Evolutionary conservation across 176 grass and related monocot species (phyloP).

Genomic region (Eragrostis curvula): DNA sequence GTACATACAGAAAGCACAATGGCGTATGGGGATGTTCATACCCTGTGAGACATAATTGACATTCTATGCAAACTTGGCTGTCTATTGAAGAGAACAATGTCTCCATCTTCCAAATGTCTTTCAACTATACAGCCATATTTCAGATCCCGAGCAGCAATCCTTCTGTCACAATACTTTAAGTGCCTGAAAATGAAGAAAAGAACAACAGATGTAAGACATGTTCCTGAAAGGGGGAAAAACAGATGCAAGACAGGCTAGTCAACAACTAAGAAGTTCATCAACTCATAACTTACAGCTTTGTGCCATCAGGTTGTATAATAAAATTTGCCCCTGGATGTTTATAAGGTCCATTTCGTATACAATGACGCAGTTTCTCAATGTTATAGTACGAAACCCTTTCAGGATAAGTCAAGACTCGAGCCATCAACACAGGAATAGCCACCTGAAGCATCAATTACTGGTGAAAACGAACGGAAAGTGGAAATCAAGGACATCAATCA

Average conservation of each 20-base stretch:
- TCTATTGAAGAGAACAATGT: constrained; percentile 94
- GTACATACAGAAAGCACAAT: constrained; percentile 19
- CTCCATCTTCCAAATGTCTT: constrained; percentile 99
- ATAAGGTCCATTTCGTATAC: constrained; percentile 81
- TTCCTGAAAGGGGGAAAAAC: background rate
- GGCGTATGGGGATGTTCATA: constrained; percentile 40
- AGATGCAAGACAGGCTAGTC: constrained; percentile 15
- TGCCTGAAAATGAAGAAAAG: constrained; percentile 51
- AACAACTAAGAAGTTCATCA: constrained; percentile 26
- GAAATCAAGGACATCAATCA: constrained; percentile 24
- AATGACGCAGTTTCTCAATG: constrained; percentile 88
- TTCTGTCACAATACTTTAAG: constrained; percentile 82
- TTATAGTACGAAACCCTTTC: constrained; percentile 87
- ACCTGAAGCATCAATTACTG: constrained; percentile 59
- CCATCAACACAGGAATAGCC: constrained; percentile 90
- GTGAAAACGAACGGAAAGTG: constrained; percentile 21
- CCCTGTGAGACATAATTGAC: constrained; percentile 98
- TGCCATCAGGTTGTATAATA: constrained; percentile 63
- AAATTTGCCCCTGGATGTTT: constrained; percentile 98
- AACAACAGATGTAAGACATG: constrained; percentile 17
- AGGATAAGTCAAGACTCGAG: constrained; percentile 85
- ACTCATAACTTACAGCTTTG: constrained; percentile 69
- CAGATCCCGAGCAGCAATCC: constrained; percentile 76
- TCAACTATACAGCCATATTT: constrained; percentile 85
- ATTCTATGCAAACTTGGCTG: constrained; percentile 98